A percentile compares a stretch with the other conserved stretches of the same genome.
Evolutionary conservation across 148 eudicot species (phyloP).

Genomic region (Arctostaphylos glauca): DNA sequence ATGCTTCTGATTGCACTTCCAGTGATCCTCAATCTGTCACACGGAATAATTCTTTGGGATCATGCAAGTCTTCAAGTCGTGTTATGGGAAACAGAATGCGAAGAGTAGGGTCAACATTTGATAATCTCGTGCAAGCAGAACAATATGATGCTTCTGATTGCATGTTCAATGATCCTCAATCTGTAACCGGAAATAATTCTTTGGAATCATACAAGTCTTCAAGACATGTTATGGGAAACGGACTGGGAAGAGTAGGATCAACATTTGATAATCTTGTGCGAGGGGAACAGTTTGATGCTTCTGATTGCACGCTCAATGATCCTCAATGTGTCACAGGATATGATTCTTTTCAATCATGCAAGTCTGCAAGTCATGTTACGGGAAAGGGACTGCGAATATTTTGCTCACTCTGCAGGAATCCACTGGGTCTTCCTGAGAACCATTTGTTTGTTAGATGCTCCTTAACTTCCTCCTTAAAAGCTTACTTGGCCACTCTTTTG

Average conservation of each 20-base stretch:
- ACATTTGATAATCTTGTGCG: slow-evolving; percentile 24
- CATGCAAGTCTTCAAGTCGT: slow-evolving; percentile 21
- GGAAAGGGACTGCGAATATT: slow-evolving; percentile 44
- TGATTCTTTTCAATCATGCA: slow-evolving; percentile 15
- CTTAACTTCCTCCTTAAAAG: slow-evolving; percentile 46
- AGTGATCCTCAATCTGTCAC: slow-evolving; percentile 22
- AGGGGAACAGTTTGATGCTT: slow-evolving; percentile 33
- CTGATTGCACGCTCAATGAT: slow-evolving; percentile 18
- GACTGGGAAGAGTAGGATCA: too few relatives aligned
- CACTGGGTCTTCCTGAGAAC: slow-evolving; percentile 65
- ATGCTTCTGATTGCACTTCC: slow-evolving; percentile 22
- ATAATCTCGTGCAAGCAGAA: too few relatives aligned
- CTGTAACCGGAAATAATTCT: too few relatives aligned
- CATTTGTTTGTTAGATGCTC: slow-evolving; percentile 41
- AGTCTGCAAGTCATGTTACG: slow-evolving; percentile 24
- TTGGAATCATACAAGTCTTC: too few relatives aligned
- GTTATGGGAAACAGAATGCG: slow-evolving; percentile 35
- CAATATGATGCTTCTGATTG: too few relatives aligned
- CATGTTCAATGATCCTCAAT: too few relatives aligned
- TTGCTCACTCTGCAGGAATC: slow-evolving; percentile 65
- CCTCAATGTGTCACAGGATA: slow-evolving; percentile 21
- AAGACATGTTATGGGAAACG: too few relatives aligned
- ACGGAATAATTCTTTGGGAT: slow-evolving; percentile 16
- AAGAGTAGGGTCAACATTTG: background rate
- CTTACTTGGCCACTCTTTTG: slow-evolving; percentile 43